A percentile compares a stretch with the other conserved stretches of the same genome.
phyloP scores from a whole-genome alignment of 192 early-diverging fungal genomes.

The Coemansia asiatica region DNA sequence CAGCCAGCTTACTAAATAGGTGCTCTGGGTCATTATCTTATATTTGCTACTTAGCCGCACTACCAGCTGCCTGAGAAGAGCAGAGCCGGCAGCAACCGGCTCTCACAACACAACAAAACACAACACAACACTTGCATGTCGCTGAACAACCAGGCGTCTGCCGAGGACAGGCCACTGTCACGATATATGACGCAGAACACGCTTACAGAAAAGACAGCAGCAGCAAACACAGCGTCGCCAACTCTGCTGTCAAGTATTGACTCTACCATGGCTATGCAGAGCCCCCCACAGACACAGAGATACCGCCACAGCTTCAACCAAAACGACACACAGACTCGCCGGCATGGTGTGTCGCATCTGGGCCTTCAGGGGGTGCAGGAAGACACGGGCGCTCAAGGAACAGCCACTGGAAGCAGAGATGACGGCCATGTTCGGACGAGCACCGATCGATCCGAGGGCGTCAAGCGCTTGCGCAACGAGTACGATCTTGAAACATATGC shows the following conservation, averaged over 20 bases:
- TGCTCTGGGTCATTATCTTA: neutral
- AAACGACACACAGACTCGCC: neutral
- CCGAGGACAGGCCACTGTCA: slow-evolving; percentile 22
- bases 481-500: neutral
- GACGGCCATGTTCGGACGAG: neutral
- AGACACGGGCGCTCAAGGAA: too few species aligned
- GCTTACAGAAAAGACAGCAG: neutral
- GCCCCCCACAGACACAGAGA: neutral
- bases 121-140: too few species aligned
- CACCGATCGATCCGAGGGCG: neutral
- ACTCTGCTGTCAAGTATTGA: neutral
- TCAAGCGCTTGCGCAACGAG: neutral
- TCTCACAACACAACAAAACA: neutral
- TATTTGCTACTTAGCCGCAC: slow-evolving; percentile 5
- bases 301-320: neutral
- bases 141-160: slow-evolving; percentile 33
- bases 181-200: slow-evolving; percentile 10
- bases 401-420: neutral
- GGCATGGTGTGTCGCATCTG: neutral
- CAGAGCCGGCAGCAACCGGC: neutral
- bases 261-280: neutral
- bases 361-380: neutral
- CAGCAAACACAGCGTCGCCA: slow-evolving; percentile 7
- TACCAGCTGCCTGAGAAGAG: neutral
- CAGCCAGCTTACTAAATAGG: neutral